Evolutionary conservation across 441 rosid genomes (phyloP).

Genomic region (Erodium moschatum): DNA sequence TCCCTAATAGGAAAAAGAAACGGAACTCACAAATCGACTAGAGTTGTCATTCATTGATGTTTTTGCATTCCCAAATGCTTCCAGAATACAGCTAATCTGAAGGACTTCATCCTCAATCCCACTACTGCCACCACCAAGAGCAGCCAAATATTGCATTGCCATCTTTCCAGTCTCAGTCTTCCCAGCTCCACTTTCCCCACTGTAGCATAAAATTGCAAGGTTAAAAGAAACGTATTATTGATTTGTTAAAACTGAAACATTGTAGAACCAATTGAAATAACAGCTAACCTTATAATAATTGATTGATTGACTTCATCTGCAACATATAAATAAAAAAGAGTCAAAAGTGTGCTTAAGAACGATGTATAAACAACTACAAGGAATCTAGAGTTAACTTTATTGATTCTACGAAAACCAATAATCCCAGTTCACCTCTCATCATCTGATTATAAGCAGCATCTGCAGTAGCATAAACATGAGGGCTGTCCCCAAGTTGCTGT

Average conservation of each 20-base stretch:
- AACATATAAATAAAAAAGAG: conserved; percentile 14
- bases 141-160: conserved; percentile 22
- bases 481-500: conserved; percentile 50
- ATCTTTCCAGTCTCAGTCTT: conserved; percentile 95
- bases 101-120: conserved; percentile 68
- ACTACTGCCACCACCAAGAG: conserved; percentile 69
- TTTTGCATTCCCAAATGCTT: conserved; percentile 97
- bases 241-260: background rate
- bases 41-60: conserved; percentile 86
- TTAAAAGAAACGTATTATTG: background rate
- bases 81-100: conserved; percentile 66
- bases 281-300: conserved; percentile 48
- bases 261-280: background rate
- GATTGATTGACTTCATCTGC: conserved; percentile 35
- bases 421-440: conserved; percentile 64
- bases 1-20: background rate
- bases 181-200: conserved; percentile 99
- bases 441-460: conserved; percentile 75
- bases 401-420: conserved; percentile 13
- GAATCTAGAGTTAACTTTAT: conserved; percentile 8
- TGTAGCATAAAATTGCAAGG: conserved; percentile 27
- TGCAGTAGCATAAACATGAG: conserved; percentile 79
- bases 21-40: conserved; percentile 78
- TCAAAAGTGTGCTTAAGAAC: background rate
- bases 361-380: conserved; percentile 7